A percentile compares a stretch with the other conserved stretches of the same genome.
These are phyloP conservation scores for Phaseolus lunatus DNA, from an alignment of 306 rosid species.

Conservation along the genomic window DNA sequence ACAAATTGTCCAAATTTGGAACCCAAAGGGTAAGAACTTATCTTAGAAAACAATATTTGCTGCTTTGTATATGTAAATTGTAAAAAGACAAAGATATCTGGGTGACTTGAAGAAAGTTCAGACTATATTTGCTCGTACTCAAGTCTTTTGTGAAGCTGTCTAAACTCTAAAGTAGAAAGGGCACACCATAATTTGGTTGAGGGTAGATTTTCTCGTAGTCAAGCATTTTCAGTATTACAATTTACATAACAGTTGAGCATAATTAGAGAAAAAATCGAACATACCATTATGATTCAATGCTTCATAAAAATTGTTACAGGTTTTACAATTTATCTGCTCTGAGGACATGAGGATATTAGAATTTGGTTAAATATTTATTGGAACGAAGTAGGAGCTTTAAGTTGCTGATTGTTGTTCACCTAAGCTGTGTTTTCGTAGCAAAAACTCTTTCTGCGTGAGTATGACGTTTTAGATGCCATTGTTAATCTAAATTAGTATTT, in stretches of 20 bases:
- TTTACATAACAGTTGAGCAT: constrained; percentile 10
- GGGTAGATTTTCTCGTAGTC: constrained; percentile 14
- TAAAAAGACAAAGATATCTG: constrained; percentile 1
- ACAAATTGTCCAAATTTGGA: constrained; percentile 90
- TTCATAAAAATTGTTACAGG: background rate
- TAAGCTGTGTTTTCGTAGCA: background rate
- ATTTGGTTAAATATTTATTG: constrained; percentile 16
- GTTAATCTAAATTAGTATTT: constrained; percentile 19
- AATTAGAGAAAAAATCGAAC: background rate
- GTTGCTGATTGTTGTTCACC: constrained; percentile 3
- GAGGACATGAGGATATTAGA: constrained; percentile 13
- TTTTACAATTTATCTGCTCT: constrained; percentile 15
- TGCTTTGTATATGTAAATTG: constrained; percentile 21
- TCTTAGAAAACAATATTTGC: constrained; percentile 17
- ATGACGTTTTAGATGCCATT: background rate
- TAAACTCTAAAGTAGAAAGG: background rate
- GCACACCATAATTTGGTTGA: constrained; percentile 21
- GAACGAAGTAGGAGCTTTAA: constrained; percentile 22
- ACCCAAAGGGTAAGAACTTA: constrained; percentile 74
- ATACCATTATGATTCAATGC: constrained; percentile 6
- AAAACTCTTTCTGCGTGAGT: constrained; percentile 29
- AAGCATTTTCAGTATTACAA: background rate
- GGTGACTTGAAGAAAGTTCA: background rate
- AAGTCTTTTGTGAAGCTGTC: constrained; percentile 3
- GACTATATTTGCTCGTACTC: background rate